Percentiles rank a stretch among this genome's conserved stretches.
phyloP scores from a whole-genome alignment of 2,329 filamentous ascomycete species.

The Trichophyton benhamiae region DNA sequence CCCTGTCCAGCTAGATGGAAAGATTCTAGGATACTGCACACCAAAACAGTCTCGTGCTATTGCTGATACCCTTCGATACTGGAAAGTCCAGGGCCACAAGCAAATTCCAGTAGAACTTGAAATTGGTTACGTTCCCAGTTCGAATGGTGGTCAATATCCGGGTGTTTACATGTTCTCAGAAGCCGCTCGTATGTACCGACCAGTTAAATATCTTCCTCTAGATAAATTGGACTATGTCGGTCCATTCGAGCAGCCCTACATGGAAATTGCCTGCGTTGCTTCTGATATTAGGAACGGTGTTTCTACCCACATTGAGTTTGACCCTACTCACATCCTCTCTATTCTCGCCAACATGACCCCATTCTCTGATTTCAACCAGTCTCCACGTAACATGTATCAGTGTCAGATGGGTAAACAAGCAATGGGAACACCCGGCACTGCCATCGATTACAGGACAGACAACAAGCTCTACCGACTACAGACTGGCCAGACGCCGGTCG shows the following conservation, averaged over 20 bases:
- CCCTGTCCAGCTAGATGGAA: constrained; percentile 79
- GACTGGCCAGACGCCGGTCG: constrained; percentile 89
- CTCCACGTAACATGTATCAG: constrained; percentile 97
- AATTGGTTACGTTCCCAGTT: constrained; percentile 80
- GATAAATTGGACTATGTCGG: constrained; percentile 81
- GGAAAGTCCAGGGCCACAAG: constrained; percentile 84
- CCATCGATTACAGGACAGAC: constrained; percentile 76
- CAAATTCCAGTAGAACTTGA: constrained; percentile 73
- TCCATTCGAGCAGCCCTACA: constrained; percentile 91
- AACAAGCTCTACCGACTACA: constrained; percentile 95
- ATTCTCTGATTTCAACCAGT: constrained; percentile 98
- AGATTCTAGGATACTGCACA: constrained; percentile 78
- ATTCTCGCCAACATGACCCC: constrained; percentile 98
- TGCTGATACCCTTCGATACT: constrained; percentile 76
- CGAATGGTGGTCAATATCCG: constrained; percentile 85
- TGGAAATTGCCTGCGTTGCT: constrained; percentile 90
- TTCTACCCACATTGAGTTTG: constrained; percentile 85
- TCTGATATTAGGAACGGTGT: constrained; percentile 76
- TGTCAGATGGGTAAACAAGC: constrained; percentile 99
- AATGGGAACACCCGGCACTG: constrained; percentile 90
- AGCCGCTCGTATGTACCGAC: constrained; percentile 73
- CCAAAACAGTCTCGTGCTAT: constrained; percentile 71
- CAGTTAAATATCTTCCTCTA: constrained; percentile 81
- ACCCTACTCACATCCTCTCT: constrained; percentile 91
- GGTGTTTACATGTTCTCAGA: constrained; percentile 89